Evolutionary conservation across 352 stramenopile genomes (phyloP).

Genomic region (Phytophthora citricola): DNA sequence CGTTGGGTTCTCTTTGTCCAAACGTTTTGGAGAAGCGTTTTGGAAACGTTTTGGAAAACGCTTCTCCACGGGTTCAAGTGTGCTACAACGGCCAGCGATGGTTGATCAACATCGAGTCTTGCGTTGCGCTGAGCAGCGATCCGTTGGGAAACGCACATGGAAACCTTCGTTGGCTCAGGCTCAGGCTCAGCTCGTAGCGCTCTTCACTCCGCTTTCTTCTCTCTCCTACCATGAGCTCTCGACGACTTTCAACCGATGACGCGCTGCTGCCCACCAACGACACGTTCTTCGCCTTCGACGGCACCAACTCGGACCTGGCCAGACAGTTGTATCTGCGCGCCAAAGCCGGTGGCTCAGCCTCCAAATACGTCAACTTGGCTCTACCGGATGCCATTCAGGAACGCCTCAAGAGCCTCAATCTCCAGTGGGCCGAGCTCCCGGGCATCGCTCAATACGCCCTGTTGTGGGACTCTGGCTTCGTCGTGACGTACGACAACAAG

Average conservation of each 20-base stretch:
- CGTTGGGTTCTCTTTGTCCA: no score
- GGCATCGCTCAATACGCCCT: constrained; percentile 35
- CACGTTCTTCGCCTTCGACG: constrained; percentile 40
- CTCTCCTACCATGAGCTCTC: constrained; percentile 11
- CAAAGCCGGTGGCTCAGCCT: constrained; percentile 8
- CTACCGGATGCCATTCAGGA: constrained; percentile 12
- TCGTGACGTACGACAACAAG: constrained; percentile 10
- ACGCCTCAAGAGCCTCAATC: constrained; percentile 9
- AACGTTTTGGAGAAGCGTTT: no score
- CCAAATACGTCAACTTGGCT: constrained; percentile 6
- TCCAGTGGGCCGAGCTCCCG: constrained; percentile 23
- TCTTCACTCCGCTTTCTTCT: constrained; percentile 5
- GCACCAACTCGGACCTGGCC: constrained; percentile 42
- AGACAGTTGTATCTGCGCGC: constrained; percentile 34
- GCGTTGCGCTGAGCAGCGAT: constrained; percentile 1
- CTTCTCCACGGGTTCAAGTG: constrained; percentile 9
- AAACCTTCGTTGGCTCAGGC: background rate
- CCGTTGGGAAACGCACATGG: constrained; percentile 16
- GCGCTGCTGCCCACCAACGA: constrained; percentile 23
- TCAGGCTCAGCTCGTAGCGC: background rate
- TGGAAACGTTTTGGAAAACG: background rate
- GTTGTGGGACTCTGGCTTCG: constrained; percentile 42
- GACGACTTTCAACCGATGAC: constrained; percentile 1
- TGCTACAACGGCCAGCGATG: constrained; percentile 1
- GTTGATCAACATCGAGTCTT: background rate